Conservation (phyloP, 2,329 filamentous ascomycete genomes). For the Aureobasidium namibiae region DNA sequence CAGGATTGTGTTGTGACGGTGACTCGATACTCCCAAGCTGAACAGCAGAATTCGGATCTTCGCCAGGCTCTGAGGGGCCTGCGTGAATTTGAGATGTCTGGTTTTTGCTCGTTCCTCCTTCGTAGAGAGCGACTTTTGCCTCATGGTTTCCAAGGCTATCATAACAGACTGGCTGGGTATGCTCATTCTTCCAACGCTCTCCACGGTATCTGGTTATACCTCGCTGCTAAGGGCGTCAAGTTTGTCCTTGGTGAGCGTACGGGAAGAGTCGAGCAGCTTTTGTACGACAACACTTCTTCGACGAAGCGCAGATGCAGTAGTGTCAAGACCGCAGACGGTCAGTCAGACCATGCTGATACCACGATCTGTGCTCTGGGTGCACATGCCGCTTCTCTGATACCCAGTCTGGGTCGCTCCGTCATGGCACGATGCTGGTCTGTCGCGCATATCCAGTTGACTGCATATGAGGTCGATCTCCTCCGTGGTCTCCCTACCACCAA, state of each 20-base stretch:
- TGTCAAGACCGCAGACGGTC: neutral
- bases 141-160: slow-evolving; percentile 51
- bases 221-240: slow-evolving; percentile 30
- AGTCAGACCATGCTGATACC: slow-evolving; percentile 16
- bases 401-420: slow-evolving; percentile 43
- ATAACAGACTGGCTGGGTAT: slow-evolving; percentile 50
- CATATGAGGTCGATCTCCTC: slow-evolving; percentile 45
- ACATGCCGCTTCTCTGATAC: slow-evolving; percentile 39
- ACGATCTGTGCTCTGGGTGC: slow-evolving; percentile 48
- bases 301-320: neutral
- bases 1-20: no score
- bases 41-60: no score
- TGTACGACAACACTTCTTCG: neutral
- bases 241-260: neutral
- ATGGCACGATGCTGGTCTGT: slow-evolving; percentile 52
- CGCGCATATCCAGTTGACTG: slow-evolving; percentile 50
- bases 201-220: slow-evolving; percentile 37
- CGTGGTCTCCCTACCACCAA: slow-evolving; percentile 54
- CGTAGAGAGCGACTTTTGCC: no score
- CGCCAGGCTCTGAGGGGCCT: no score
- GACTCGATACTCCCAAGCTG: no score
- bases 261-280: neutral
- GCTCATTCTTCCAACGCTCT: slow-evolving; percentile 48
- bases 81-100: no score
- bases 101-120: no score